Base-by-base conservation (phyloP, 495 filamentous ascomycete genomes). In the Pyrenula massariospora region DNA sequence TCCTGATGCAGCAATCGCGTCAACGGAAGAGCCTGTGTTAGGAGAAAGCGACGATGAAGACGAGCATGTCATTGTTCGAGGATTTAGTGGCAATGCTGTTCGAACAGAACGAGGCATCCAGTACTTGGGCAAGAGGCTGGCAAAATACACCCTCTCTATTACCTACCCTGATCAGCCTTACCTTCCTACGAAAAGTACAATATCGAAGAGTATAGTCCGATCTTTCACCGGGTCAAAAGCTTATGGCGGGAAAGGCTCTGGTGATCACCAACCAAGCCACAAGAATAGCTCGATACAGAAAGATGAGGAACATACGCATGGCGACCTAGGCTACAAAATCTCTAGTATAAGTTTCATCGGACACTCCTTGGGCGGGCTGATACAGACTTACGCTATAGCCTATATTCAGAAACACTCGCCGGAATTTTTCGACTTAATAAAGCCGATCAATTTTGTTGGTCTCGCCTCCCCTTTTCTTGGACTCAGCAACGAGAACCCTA, bases 381-480 rank as follows among this genome's bases (percentile, higher is more conserved):
- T 95, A 36, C 93, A 98, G 68, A 95, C 85, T 1, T 98, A 98
- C 68, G 93, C 93, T 1, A 87, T 98, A 52, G 93, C 92, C 36
- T 98, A 97, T 69, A 96, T 98, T 24, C 86, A 95, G 58, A 97
- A 97, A 63, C 89, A 98, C 63, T 92, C 88, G 1, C 94, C 93
- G 0, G 73, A 82, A 22, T 97, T 98, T 66, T 98, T 97, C 62
- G 81, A 90, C 24, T 72, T 82, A 1, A 94, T 96, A 59, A 82
- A 81, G 60, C 93, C 94, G 0, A 77, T 96, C 66, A 97, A 96
- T 63, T 98, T 98, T 63, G 86, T 98, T 57, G 75, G 88, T n/a
- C 70, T 98, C 54, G 92, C 93, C 23, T 84, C 89, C 3, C 93
- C 93, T 0, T 89, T 96, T 59, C 71, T 98, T 2, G 93, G 93